These are phyloP conservation scores for Rhizopogon roseolus DNA, from an alignment of 768 basidiomycete species.

Conservation along the genomic window DNA sequence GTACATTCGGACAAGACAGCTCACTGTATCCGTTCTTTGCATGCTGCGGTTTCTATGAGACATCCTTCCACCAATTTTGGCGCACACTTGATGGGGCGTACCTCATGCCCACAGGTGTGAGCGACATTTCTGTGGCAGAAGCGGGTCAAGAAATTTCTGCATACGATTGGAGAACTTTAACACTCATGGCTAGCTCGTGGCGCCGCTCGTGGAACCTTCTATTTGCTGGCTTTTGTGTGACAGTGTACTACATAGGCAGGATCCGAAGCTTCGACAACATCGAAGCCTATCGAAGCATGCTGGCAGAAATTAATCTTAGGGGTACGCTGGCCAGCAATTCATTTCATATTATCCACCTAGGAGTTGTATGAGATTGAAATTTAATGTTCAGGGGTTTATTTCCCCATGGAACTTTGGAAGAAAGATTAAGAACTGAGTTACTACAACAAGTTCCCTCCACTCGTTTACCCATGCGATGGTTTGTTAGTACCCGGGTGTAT, in stretches of 20 bases:
- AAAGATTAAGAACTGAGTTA: neutral
- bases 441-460: neutral
- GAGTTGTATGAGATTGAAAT: too few species aligned
- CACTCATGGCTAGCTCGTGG: too few species aligned
- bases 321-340: neutral
- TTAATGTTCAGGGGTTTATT: neutral
- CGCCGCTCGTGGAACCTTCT: neutral
- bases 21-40: neutral
- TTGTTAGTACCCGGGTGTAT: neutral
- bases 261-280: neutral
- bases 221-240: neutral
- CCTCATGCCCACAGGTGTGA: neutral
- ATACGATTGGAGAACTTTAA: neutral
- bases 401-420: neutral
- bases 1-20: neutral
- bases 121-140: neutral
- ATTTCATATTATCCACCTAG: neutral
- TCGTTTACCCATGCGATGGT: slow-evolving; percentile 10
- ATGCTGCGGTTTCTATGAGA: neutral
- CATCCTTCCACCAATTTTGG: neutral
- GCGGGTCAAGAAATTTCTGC: too few species aligned
- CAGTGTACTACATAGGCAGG: neutral
- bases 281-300: neutral
- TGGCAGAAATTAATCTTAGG: neutral
- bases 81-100: neutral